Evolutionary conservation across 1,284 basidiomycete species (phyloP).

Genomic region (Trametes versicolor): DNA sequence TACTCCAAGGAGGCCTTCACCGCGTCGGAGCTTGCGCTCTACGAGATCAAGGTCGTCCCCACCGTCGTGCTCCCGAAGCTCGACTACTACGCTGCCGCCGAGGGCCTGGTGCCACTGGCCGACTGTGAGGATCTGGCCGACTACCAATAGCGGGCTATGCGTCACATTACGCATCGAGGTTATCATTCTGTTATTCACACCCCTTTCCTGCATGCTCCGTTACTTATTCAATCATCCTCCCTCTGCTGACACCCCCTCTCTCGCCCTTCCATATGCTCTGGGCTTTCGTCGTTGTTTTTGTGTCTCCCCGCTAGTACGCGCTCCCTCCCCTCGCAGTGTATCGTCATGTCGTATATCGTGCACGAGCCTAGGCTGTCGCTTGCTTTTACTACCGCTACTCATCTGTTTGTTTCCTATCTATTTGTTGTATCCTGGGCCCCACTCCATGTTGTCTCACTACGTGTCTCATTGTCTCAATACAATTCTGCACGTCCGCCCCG

Average conservation of each 20-base stretch:
- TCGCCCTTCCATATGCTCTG: not conserved
- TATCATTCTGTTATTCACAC: constrained; percentile 10
- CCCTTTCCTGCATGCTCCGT: not conserved
- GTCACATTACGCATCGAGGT: not conserved
- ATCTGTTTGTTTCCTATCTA: not conserved
- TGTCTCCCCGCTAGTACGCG: too few relatives aligned
- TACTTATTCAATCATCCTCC: not conserved
- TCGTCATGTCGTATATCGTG: not conserved
- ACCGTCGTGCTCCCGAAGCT: not conserved
- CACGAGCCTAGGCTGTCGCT: not conserved
- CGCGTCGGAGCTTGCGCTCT: constrained; percentile 15
- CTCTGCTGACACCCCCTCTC: not conserved
- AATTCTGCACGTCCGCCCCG: too few relatives aligned
- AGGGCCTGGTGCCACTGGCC: constrained; percentile 4
- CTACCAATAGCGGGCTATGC: not conserved
- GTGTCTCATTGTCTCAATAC: not conserved
- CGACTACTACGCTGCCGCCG: constrained; percentile 15
- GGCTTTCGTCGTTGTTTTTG: not conserved
- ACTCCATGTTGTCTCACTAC: not conserved
- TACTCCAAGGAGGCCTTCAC: constrained; percentile 3
- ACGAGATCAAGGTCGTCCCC: constrained; percentile 18
- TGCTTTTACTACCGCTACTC: not conserved
- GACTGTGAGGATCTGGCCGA: constrained; percentile 1
- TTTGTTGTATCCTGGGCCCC: not conserved
- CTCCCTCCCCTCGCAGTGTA: not conserved